A percentile compares a stretch with the other conserved stretches of the same genome.
These are phyloP conservation scores for Fusarium nygamai DNA, from an alignment of 2,329 filamentous ascomycete genomes.

Conservation along the genomic window DNA sequence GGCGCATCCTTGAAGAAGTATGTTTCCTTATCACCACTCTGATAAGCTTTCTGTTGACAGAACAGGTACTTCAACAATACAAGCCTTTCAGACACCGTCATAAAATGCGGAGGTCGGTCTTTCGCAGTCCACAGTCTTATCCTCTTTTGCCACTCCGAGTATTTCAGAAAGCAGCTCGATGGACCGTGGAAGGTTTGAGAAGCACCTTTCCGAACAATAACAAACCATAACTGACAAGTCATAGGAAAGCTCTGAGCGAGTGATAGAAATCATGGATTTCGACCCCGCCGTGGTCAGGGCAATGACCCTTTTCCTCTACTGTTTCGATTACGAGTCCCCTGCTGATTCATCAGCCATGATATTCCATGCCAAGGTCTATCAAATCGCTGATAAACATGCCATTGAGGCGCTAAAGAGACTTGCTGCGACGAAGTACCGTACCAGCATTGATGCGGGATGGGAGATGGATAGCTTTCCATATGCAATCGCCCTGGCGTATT, in stretches of 20 bases:
- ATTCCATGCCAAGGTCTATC: not conserved
- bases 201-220: too few species aligned
- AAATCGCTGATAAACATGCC: not conserved
- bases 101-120: not conserved
- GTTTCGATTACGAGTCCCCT: fast-evolving
- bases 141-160: not conserved
- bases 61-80: not conserved
- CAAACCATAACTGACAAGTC: fast-evolving
- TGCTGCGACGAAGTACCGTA: fast-evolving
- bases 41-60: fast-evolving
- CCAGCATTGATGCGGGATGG: not conserved
- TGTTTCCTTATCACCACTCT: not conserved
- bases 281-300: fast-evolving
- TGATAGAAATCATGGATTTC: not conserved
- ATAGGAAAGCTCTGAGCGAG: not conserved
- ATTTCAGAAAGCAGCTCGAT: not conserved
- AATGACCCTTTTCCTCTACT: not conserved
- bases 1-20: not conserved
- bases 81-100: not conserved
- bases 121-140: slow-evolving; percentile 3
- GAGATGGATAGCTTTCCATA: fast-evolving
- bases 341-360: fast-evolving
- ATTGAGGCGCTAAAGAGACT: not conserved
- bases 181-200: slow-evolving; percentile 6
- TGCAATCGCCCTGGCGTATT: not conserved